phyloP scores from a whole-genome alignment of 192 early-diverging fungal species.

The Chytriomyces sp. region DNA sequence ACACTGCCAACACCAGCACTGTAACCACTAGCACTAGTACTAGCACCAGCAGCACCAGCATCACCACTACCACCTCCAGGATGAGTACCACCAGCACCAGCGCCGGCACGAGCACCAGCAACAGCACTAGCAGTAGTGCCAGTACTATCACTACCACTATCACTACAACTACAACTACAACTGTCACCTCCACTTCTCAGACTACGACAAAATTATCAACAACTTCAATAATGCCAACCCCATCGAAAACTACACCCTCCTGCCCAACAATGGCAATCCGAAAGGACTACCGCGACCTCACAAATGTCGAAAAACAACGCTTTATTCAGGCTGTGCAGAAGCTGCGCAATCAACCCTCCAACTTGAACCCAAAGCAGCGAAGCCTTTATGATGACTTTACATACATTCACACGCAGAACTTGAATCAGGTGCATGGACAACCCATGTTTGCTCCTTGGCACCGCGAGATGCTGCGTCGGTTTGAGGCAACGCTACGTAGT shows the following conservation, averaged over 20 bases:
- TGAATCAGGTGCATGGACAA: not conserved
- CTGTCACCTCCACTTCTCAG: too few relatives aligned
- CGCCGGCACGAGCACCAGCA: not conserved
- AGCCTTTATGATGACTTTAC: conserved; percentile 7
- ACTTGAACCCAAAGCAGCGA: not conserved
- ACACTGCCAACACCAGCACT: not conserved
- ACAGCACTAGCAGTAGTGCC: not conserved
- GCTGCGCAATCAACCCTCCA: not conserved
- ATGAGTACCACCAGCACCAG: not conserved
- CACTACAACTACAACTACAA: too few relatives aligned
- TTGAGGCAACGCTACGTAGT: conserved; percentile 30
- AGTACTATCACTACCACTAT: not conserved
- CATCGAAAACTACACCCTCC: too few relatives aligned
- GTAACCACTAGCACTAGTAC: not conserved
- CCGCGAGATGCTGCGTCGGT: conserved; percentile 33
- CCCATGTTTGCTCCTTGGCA: conserved; percentile 39
- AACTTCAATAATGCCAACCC: too few relatives aligned
- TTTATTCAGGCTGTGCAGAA: conserved; percentile 16
- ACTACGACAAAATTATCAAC: too few relatives aligned
- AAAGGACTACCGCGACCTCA: conserved; percentile 13
- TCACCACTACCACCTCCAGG: not conserved
- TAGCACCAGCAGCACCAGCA: not conserved
- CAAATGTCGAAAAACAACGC: not conserved
- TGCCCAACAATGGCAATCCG: not conserved
- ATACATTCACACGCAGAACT: not conserved